These are phyloP conservation scores for Vanilla planifolia DNA, from an alignment of 106 monocot species.

Conservation along the genomic window DNA sequence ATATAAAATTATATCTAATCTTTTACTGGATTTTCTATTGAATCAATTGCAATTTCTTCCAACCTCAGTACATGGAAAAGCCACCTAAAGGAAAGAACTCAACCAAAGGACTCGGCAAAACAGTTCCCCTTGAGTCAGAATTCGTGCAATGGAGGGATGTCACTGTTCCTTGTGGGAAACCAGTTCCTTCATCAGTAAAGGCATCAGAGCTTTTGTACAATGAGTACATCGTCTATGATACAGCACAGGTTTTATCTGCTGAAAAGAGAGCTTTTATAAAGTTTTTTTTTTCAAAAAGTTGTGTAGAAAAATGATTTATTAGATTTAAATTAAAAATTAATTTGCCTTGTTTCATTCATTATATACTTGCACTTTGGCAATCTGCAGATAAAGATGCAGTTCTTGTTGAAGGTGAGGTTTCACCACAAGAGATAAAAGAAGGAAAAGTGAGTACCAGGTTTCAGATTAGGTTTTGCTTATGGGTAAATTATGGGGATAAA, in stretches of 20 bases:
- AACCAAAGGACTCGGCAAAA: slow-evolving; percentile 95
- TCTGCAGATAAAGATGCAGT: slow-evolving; percentile 93
- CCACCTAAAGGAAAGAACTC: slow-evolving; percentile 91
- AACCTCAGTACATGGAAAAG: slow-evolving; percentile 72
- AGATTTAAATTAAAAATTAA: too few relatives aligned
- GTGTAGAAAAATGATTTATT: too few relatives aligned
- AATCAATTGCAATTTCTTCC: slow-evolving; percentile 2
- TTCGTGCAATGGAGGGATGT: slow-evolving; percentile 79
- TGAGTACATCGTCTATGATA: slow-evolving; percentile 94
- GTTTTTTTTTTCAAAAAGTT: too few relatives aligned
- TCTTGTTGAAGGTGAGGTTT: slow-evolving; percentile 90
- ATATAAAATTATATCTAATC: too few relatives aligned
- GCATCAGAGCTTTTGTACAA: slow-evolving; percentile 81
- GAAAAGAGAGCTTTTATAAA: too few relatives aligned
- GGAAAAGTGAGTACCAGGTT: not conserved
- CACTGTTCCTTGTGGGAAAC: slow-evolving; percentile 87
- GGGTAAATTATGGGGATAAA: not conserved
- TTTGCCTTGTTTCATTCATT: too few relatives aligned
- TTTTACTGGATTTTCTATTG: too few relatives aligned
- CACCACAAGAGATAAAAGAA: slow-evolving; percentile 73
- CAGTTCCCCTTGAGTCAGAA: slow-evolving; percentile 72
- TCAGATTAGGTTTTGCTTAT: not conserved
- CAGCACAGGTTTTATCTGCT: slow-evolving; percentile 79
- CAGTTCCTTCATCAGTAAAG: slow-evolving; percentile 53
- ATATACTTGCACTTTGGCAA: not conserved